These are phyloP conservation scores for Trichoderma cornu-damae DNA, from an alignment of 2,329 filamentous ascomycete species.

Conservation along the genomic window DNA sequence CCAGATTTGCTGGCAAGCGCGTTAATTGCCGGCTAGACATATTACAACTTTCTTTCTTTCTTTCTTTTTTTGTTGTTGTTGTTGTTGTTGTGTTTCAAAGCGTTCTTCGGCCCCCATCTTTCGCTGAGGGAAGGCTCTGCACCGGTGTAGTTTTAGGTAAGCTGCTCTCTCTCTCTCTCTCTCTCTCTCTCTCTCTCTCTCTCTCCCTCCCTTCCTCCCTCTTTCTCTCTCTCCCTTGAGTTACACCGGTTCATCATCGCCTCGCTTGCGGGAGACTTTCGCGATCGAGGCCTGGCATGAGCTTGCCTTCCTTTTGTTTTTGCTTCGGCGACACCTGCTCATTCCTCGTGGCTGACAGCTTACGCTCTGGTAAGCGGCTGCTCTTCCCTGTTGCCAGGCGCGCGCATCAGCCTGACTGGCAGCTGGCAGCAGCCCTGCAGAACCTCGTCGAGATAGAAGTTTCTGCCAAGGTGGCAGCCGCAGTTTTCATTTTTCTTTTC, in stretches of 20 bases:
- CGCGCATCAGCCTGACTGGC: slow-evolving; percentile 13
- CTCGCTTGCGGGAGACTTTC: neutral
- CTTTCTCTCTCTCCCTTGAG: too few relatives aligned
- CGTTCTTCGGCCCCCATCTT: neutral
- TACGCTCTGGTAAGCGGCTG: neutral
- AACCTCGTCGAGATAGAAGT: neutral
- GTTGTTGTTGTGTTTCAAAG: neutral
- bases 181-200: too few relatives aligned
- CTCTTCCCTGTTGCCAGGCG: neutral
- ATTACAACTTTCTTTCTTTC: neutral
- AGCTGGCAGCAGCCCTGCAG: neutral
- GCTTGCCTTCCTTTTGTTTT: neutral
- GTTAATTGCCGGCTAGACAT: neutral
- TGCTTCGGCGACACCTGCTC: neutral
- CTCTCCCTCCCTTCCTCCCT: too few relatives aligned
- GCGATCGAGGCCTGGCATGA: neutral
- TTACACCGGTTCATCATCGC: neutral
- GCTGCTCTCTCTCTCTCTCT: neutral
- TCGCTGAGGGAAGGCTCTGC: neutral
- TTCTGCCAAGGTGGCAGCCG: neutral
- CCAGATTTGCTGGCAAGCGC: neutral
- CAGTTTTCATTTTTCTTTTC: neutral
- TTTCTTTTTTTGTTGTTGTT: neutral
- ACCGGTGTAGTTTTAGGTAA: slow-evolving; percentile 8
- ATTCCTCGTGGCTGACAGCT: neutral